These are phyloP conservation scores for Heritiera littoralis DNA, from an alignment of 345 rosid genomes.

Conservation along the genomic window DNA sequence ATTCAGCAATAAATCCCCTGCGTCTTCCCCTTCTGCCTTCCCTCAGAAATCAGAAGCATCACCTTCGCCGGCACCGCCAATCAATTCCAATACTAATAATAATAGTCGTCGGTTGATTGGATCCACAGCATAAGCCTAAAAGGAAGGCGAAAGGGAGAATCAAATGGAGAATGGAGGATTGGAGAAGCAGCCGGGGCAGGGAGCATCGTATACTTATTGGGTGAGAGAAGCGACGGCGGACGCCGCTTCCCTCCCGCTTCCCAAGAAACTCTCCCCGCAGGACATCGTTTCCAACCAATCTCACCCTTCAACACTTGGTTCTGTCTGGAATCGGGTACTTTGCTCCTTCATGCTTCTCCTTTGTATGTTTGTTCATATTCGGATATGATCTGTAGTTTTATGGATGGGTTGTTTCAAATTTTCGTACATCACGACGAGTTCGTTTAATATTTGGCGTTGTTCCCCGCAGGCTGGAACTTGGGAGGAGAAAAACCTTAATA, in stretches of 20 bases:
- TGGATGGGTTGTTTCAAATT: background rate
- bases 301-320: constrained; percentile 57
- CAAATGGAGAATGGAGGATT: constrained; percentile 46
- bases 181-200: constrained; percentile 41
- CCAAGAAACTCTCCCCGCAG: constrained; percentile 54
- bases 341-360: background rate
- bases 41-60: background rate
- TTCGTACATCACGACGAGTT: background rate
- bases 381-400: background rate
- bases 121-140: background rate
- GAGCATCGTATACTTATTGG: constrained; percentile 78
- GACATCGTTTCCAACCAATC: constrained; percentile 36
- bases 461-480: constrained; percentile 83
- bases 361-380: background rate
- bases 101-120: background rate
- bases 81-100: background rate
- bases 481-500: constrained; percentile 92
- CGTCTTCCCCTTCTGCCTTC: background rate
- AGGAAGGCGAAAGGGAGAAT: background rate
- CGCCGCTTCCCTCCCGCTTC: constrained; percentile 81
- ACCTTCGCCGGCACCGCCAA: background rate
- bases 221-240: constrained; percentile 69
- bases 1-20: background rate
- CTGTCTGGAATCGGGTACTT: constrained; percentile 77
- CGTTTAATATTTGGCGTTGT: background rate